phyloP scores from a whole-genome alignment of 2,329 filamentous ascomycete genomes.

The Cladosporium velox region DNA sequence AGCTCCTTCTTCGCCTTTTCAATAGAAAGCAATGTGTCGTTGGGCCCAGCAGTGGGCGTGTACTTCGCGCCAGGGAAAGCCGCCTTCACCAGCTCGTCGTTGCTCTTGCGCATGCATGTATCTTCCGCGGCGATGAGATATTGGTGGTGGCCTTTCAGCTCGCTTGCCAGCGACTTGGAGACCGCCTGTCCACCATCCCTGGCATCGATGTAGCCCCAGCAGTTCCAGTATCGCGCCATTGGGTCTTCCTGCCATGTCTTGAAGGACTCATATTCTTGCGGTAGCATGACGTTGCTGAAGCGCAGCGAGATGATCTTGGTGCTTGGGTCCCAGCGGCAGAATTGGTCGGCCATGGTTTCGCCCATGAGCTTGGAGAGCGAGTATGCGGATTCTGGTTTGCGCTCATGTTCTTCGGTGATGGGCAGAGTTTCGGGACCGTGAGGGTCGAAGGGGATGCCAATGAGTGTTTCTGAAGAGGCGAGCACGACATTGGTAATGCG shows the following conservation, averaged over 20 bases:
- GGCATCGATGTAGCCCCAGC: slow-evolving; percentile 31
- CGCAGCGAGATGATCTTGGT: slow-evolving; percentile 29
- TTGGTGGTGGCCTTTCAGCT: slow-evolving; percentile 28
- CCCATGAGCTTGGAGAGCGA: slow-evolving; percentile 29
- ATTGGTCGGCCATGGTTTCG: slow-evolving; percentile 30
- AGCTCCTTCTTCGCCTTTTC: slow-evolving; percentile 32
- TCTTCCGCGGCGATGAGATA: slow-evolving; percentile 29
- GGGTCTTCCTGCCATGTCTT: slow-evolving; percentile 30
- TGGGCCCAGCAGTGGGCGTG: slow-evolving; percentile 23
- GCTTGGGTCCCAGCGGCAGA: slow-evolving; percentile 28
- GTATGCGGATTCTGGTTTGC: slow-evolving; percentile 28
- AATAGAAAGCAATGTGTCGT: slow-evolving; percentile 28
- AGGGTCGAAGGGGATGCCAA: slow-evolving; percentile 30
- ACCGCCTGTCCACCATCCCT: slow-evolving; percentile 29
- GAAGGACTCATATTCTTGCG: slow-evolving; percentile 28
- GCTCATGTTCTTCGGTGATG: slow-evolving; percentile 29
- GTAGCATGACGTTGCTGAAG: slow-evolving; percentile 32
- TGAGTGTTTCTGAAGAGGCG: slow-evolving; percentile 31
- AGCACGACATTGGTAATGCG: slow-evolving; percentile 31
- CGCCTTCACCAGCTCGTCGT: slow-evolving; percentile 30
- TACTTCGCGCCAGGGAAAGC: slow-evolving; percentile 29
- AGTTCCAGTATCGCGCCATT: slow-evolving; percentile 30
- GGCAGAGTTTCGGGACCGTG: slow-evolving; percentile 26
- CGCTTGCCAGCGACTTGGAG: slow-evolving; percentile 25
- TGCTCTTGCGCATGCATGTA: slow-evolving; percentile 29